Percentiles rank a stretch among this genome's conserved stretches.
Evolutionary conservation across 345 rosid genomes (phyloP).

Genomic region (Syzygium aromaticum): DNA sequence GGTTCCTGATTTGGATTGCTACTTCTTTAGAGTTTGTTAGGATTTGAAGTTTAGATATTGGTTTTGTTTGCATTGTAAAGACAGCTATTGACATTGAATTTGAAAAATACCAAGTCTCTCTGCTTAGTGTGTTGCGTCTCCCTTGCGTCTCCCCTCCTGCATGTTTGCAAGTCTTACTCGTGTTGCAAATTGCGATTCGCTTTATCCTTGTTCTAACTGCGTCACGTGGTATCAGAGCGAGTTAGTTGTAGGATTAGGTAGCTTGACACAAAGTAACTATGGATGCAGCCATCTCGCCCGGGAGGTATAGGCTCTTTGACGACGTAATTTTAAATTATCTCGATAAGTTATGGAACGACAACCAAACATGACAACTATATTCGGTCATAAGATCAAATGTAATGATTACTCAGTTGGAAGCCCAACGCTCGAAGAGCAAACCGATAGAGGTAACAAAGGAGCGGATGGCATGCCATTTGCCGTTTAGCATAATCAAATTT

Average conservation of each 20-base stretch:
- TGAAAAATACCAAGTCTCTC: neutral
- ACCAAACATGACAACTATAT: neutral
- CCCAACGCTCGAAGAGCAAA: neutral
- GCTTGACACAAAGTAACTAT: neutral
- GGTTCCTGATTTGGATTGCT: neutral
- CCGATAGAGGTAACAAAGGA: rapidly evolving
- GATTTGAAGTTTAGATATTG: neutral
- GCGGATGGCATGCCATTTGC: neutral
- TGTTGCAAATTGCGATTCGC: rapidly evolving
- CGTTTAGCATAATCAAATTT: neutral
- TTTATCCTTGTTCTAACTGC: neutral
- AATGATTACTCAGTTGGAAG: rapidly evolving
- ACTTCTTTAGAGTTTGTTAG: neutral
- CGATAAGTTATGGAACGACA: rapidly evolving
- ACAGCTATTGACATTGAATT: neutral
- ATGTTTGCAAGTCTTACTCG: neutral
- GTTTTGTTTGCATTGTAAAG: neutral
- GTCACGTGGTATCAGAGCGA: rapidly evolving
- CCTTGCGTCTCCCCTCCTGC: too few species aligned
- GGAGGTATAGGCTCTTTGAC: neutral
- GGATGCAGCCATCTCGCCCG: neutral
- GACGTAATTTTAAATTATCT: neutral
- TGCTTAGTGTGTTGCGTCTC: neutral
- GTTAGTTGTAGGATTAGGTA: neutral
- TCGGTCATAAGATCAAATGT: rapidly evolving